Percentiles rank a stretch among this genome's conserved stretches.
Conservation (phyloP, 1,284 basidiomycete species). For the Apiotrichum siamense region DNA sequence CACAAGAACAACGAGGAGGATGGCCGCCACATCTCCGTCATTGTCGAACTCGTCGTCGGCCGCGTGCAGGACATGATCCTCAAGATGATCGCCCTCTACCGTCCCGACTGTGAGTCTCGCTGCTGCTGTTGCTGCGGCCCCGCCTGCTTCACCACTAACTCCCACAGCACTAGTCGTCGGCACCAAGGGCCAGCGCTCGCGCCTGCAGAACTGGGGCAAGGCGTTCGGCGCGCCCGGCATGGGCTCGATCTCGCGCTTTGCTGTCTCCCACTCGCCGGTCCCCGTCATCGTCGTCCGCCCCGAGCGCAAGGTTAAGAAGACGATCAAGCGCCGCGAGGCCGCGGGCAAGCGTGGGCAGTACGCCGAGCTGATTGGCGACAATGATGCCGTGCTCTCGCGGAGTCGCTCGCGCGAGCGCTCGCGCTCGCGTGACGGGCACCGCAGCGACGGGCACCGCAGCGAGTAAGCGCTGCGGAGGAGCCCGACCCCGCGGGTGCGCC, state of each 20-base stretch:
- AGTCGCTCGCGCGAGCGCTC: slow-evolving; percentile 34
- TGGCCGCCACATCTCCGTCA: slow-evolving; percentile 79
- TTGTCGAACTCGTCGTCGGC: slow-evolving; percentile 91
- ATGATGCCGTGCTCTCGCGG: slow-evolving; percentile 34
- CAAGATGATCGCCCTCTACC: slow-evolving; percentile 87
- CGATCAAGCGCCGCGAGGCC: slow-evolving; percentile 69
- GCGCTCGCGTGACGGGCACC: slow-evolving; percentile 2
- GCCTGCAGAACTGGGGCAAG: slow-evolving; percentile 57
- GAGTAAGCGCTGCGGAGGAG: not conserved
- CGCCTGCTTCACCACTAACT: not conserved
- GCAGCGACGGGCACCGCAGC: not conserved
- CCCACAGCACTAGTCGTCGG: slow-evolving; percentile 71
- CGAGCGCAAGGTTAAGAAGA: slow-evolving; percentile 77
- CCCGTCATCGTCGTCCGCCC: slow-evolving; percentile 86
- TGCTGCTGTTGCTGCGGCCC: no score
- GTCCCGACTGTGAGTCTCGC: slow-evolving; percentile 74
- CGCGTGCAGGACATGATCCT: slow-evolving; percentile 82
- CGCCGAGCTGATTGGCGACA: slow-evolving; percentile 42
- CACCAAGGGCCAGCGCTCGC: slow-evolving; percentile 65
- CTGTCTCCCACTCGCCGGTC: slow-evolving; percentile 79
- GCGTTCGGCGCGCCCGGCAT: slow-evolving; percentile 55
- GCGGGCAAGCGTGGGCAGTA: slow-evolving; percentile 78
- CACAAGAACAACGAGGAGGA: slow-evolving; percentile 75
- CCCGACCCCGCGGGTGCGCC: no score
- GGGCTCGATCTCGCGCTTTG: slow-evolving; percentile 58